These are phyloP conservation scores for Funneliformis geosporum DNA, from an alignment of 192 early-diverging fungal genomes.

Conservation along the genomic window DNA sequence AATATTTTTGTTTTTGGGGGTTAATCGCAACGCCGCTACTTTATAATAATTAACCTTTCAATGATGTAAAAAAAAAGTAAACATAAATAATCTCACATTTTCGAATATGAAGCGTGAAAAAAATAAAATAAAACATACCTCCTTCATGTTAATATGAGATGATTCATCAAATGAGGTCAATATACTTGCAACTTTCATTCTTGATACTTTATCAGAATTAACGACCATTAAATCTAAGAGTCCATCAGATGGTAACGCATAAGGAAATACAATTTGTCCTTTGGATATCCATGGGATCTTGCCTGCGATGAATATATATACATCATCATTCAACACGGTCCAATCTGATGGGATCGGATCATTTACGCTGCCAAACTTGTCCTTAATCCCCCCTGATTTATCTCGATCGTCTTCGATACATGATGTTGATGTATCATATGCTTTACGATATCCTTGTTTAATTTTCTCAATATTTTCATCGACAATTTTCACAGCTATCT, in stretches of 20 bases:
- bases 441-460: conserved; percentile 36
- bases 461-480: conserved; percentile 47
- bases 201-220: conserved; percentile 36
- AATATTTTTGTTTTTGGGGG: conserved; percentile 36
- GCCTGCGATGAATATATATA: conserved; percentile 45
- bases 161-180: conserved; percentile 50
- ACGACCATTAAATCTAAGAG: conserved; percentile 50
- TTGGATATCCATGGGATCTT: conserved; percentile 54
- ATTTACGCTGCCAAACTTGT: conserved; percentile 38
- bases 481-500: conserved; percentile 46
- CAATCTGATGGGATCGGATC: conserved; percentile 47
- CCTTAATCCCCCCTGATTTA: conserved; percentile 30
- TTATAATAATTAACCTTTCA: conserved; percentile 59
- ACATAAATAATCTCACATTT: background rate
- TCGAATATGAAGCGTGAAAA: background rate
- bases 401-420: conserved; percentile 6
- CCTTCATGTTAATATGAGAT: conserved; percentile 45
- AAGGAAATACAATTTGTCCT: conserved; percentile 49
- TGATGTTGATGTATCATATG: background rate
- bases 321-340: conserved; percentile 46
- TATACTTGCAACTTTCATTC: conserved; percentile 37
- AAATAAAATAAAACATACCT: conserved; percentile 36
- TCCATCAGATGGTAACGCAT: conserved; percentile 56
- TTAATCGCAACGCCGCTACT: conserved; percentile 57
- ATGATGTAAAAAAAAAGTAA: background rate